Percentiles rank a stretch among this genome's conserved stretches.
These are phyloP conservation scores for Biscogniauxia mediterranea DNA, from an alignment of 2,329 filamentous ascomycete genomes.

Conservation along the genomic window DNA sequence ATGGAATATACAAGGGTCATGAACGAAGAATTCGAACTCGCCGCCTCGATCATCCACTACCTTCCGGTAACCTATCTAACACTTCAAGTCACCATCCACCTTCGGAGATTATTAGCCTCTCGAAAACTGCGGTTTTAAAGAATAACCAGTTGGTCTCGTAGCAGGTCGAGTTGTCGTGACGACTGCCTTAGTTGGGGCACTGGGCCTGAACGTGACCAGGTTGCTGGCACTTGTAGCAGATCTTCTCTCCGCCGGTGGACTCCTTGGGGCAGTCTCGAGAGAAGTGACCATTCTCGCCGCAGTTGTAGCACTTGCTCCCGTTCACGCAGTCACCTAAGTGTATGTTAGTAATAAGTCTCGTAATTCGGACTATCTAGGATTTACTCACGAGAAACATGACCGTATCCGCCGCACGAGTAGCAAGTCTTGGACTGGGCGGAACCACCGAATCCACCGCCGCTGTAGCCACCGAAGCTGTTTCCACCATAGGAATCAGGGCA, in stretches of 20 bases:
- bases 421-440: slow-evolving; percentile 71
- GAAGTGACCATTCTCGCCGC: slow-evolving; percentile 88
- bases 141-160: slow-evolving; percentile 7
- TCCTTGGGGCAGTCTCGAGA: slow-evolving; percentile 96
- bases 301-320: slow-evolving; percentile 99
- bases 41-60: slow-evolving; percentile 17
- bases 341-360: slow-evolving; percentile 7
- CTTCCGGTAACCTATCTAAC: slow-evolving; percentile 18
- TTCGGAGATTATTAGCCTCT: slow-evolving; percentile 14
- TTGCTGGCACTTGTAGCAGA: slow-evolving; percentile 95
- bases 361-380: background rate
- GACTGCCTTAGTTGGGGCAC: slow-evolving; percentile 71
- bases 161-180: slow-evolving; percentile 11
- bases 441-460: slow-evolving; percentile 47
- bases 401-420: slow-evolving; percentile 96
- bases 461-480: slow-evolving; percentile 46
- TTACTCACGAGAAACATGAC: slow-evolving; percentile 83
- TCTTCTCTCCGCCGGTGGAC: slow-evolving; percentile 81
- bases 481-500: slow-evolving; percentile 65
- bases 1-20: slow-evolving; percentile 25
- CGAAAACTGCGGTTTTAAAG: slow-evolving; percentile 9
- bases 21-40: slow-evolving; percentile 18
- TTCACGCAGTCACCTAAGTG: slow-evolving; percentile 81
- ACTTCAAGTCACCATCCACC: slow-evolving; percentile 16
- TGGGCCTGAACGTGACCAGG: slow-evolving; percentile 87